These are phyloP conservation scores for Triticum turgidum DNA, from an alignment of 176 grass and related monocot species.

Conservation along the genomic window DNA sequence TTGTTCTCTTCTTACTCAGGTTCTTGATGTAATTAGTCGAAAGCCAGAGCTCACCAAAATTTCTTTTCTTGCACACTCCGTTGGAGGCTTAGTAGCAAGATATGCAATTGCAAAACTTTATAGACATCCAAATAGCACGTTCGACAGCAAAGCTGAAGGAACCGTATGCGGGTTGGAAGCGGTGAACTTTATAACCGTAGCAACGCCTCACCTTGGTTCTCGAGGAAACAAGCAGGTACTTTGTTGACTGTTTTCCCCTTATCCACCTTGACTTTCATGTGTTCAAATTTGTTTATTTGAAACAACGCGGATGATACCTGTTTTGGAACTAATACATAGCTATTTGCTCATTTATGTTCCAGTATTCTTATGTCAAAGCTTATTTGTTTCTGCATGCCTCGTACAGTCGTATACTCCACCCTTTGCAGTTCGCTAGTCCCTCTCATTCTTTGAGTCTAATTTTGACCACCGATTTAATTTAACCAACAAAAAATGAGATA, in stretches of 20 bases:
- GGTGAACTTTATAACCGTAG: slow-evolving; percentile 83
- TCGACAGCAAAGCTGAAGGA: slow-evolving; percentile 32
- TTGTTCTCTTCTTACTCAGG: slow-evolving; percentile 39
- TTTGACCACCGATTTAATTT: too few species aligned
- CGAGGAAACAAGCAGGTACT: slow-evolving; percentile 81
- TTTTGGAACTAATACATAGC: neutral
- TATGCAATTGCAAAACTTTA: slow-evolving; percentile 88
- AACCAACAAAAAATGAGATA: too few species aligned
- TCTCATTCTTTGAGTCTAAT: too few species aligned
- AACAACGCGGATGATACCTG: neutral
- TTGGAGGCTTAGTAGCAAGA: slow-evolving; percentile 85
- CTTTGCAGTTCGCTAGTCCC: too few species aligned
- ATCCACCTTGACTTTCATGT: neutral
- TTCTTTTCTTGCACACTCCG: slow-evolving; percentile 88
- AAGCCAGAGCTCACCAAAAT: slow-evolving; percentile 67
- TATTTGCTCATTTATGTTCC: neutral
- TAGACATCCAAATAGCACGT: slow-evolving; percentile 17
- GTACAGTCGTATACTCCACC: neutral
- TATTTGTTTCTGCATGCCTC: neutral
- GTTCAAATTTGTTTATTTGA: neutral
- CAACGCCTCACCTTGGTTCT: slow-evolving; percentile 89
- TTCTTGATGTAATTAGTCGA: slow-evolving; percentile 57
- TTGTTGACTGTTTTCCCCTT: neutral
- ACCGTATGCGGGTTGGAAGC: slow-evolving; percentile 74
- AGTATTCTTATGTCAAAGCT: neutral